Evolutionary conservation across 257 asterid genomes (phyloP), one percentile per base, ranked within the genome.

Genomic region (Gynochthodes officinalis): DNA sequence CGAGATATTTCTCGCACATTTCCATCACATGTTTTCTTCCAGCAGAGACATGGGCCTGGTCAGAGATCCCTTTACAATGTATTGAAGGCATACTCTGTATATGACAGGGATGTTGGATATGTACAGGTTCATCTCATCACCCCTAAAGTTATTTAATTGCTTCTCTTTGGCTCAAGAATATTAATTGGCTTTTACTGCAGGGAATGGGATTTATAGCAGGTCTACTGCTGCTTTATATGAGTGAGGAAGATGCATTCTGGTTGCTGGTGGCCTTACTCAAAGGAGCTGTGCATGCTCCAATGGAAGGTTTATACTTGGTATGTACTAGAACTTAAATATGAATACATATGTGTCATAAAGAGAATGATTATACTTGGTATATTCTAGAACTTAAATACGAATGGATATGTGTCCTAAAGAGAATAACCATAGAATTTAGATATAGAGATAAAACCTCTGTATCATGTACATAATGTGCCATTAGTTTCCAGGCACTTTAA

Each of bases 181-280:
- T 32, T 72, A 73, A 72, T 30, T 67, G 42, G n/a, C 75, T 75
- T 81, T 84, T 66, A 65, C 71, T 84, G 79, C 91, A 95, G 99
- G 99, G 99, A 65, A 95, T 95, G 98, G 99, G 99, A 81, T 95
- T 95, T 78, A 90, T 95, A 74, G 97, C 99, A 11, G 98, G 99
- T 78, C 85, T 95, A 16, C 82, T 95, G 80, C 99, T 95, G 68
- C 98, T 95, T 77, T 95, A 95, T 79, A 95, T 95, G 99, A 95
- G 99, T 72, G 99, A 95, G 87, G 99, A 95, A 84, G 98, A 95
- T 80, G 99, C 99, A 67, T 95, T 95, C 87, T 95, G 99, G 99
- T 86, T 95, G 81, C 81, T 95, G 89, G 99, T 95, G 55, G 99
- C 99, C n/a, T 86, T 95, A 54, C 80, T 95, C 75, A 95, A 95